phyloP scores from a whole-genome alignment of 176 grass and related monocot genomes.

The Aegilops umbellulata region DNA sequence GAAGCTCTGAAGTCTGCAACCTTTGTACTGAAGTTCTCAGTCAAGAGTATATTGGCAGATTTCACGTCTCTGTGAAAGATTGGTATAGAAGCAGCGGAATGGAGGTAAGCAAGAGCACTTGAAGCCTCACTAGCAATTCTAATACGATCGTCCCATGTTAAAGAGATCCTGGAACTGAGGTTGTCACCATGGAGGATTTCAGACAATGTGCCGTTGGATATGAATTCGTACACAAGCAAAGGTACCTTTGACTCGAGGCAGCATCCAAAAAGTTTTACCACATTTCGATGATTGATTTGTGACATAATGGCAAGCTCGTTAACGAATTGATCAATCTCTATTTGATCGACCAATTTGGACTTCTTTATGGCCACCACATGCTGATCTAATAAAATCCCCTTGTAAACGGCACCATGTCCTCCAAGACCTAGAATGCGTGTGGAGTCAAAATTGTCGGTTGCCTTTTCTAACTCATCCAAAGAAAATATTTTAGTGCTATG shows the following conservation, averaged over 20 bases:
- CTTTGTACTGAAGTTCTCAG: neutral
- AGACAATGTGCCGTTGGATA: neutral
- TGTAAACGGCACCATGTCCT: neutral
- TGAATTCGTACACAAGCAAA: neutral
- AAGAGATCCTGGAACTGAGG: neutral
- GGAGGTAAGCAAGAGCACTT: too few species aligned
- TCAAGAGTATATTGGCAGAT: neutral
- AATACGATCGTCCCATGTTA: neutral
- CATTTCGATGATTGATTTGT: neutral
- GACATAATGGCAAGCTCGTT: neutral
- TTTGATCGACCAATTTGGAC: neutral
- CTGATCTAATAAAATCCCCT: neutral
- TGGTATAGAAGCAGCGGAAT: too few species aligned
- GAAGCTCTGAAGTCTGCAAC: conserved; percentile 2
- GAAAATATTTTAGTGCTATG: neutral
- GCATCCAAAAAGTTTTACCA: too few species aligned
- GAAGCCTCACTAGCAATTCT: neutral
- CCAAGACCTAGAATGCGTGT: neutral
- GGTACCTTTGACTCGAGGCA: too few species aligned
- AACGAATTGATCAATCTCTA: neutral
- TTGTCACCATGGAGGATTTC: neutral
- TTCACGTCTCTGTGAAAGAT: neutral
- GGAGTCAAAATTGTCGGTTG: neutral
- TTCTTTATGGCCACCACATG: neutral
- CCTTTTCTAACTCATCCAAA: neutral